These are phyloP conservation scores for Pythium biforme DNA, from an alignment of 352 stramenopile genomes.

Conservation along the genomic window DNA sequence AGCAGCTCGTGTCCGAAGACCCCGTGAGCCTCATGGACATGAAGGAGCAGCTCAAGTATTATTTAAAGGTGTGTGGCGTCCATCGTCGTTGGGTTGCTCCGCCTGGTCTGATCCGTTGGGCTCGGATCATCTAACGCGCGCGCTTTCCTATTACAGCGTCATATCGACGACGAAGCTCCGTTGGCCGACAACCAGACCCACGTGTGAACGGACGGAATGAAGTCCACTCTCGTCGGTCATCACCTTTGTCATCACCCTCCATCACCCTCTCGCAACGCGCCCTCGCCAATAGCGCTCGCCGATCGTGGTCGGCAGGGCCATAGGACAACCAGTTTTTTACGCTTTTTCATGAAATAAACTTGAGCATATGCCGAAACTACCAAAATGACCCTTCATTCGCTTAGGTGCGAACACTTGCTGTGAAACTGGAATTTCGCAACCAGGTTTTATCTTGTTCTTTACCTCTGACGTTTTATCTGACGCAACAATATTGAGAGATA, in stretches of 20 bases:
- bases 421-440: too few species aligned
- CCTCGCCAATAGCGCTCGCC: too few species aligned
- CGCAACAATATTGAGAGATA: too few species aligned
- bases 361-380: neutral
- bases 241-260: too few species aligned
- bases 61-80: slow-evolving; percentile 85
- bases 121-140: neutral
- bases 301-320: too few species aligned
- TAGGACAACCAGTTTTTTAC: slow-evolving; percentile 2
- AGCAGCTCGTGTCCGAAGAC: slow-evolving; percentile 58
- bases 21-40: slow-evolving; percentile 52
- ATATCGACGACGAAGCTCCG: slow-evolving; percentile 19
- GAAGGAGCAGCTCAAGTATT: slow-evolving; percentile 85
- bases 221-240: neutral
- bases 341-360: slow-evolving; percentile 4
- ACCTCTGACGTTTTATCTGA: too few species aligned
- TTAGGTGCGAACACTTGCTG: slow-evolving; percentile 14
- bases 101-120: too few species aligned
- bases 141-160: slow-evolving; percentile 14
- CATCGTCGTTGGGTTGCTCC: too few species aligned
- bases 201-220: slow-evolving; percentile 13
- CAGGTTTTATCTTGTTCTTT: too few species aligned
- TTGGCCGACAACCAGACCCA: slow-evolving; percentile 23
- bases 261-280: too few species aligned
- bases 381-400: neutral